These are phyloP conservation scores for Tolypocladium tropicale DNA, from an alignment of 2,329 filamentous ascomycete species.

Conservation along the genomic window DNA sequence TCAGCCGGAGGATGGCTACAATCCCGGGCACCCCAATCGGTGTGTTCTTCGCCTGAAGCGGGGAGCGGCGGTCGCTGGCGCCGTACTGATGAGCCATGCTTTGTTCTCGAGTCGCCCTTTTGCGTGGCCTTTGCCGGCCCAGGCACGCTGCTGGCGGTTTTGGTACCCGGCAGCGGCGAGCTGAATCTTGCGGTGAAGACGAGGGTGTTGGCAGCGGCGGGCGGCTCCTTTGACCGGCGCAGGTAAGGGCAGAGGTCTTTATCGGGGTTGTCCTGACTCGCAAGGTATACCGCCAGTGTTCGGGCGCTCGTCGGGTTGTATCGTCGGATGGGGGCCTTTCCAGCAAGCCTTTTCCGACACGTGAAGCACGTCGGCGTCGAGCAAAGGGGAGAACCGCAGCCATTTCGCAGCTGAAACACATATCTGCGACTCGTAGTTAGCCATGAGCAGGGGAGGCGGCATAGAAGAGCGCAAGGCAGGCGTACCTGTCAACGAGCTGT, in stretches of 20 bases:
- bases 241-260: conserved; percentile 53
- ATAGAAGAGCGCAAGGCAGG: not conserved
- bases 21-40: not conserved
- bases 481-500: conserved; percentile 55
- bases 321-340: conserved; percentile 59
- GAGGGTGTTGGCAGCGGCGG: conserved; percentile 36
- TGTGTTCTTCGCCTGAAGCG: not conserved
- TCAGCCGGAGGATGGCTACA: not conserved
- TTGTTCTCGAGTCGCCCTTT: not conserved
- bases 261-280: conserved; percentile 69
- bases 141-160: not conserved
- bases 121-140: not conserved
- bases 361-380: conserved; percentile 71
- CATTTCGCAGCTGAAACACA: conserved; percentile 70
- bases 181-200: conserved; percentile 26
- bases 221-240: conserved; percentile 28
- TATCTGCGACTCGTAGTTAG: conserved; percentile 42
- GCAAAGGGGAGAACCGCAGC: conserved; percentile 62
- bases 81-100: not conserved
- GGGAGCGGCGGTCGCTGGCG: not conserved
- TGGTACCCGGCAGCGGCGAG: conserved; percentile 3
- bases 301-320: conserved; percentile 76
- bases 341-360: conserved; percentile 57
- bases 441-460: not conserved
- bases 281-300: conserved; percentile 69